A percentile compares a stretch with the other conserved stretches of the same genome.
phyloP scores from a whole-genome alignment of 306 rosid genomes.

The Ormosia emarginata region DNA sequence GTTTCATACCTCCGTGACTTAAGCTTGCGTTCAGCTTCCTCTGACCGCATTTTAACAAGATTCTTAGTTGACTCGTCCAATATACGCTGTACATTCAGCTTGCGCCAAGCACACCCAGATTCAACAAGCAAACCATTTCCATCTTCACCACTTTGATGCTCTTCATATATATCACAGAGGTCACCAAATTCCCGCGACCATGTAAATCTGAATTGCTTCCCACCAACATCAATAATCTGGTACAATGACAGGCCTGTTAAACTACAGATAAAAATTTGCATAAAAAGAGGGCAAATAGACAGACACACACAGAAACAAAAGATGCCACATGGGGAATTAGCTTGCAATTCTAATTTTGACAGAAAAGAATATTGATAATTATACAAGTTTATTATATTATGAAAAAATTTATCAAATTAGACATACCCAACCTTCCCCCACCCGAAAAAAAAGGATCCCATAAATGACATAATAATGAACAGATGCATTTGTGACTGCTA shows the following conservation, averaged over 20 bases:
- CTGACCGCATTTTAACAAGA: constrained; percentile 78
- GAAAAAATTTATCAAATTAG: constrained; percentile 8
- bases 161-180: constrained; percentile 87
- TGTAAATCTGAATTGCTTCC: constrained; percentile 84
- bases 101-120: constrained; percentile 95
- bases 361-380: background rate
- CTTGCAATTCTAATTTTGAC: background rate
- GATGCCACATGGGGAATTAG: background rate
- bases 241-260: constrained; percentile 21
- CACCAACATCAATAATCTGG: constrained; percentile 92
- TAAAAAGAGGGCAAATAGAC: background rate
- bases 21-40: constrained; percentile 77
- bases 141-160: constrained; percentile 71
- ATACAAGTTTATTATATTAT: background rate
- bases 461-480: background rate
- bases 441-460: background rate
- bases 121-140: constrained; percentile 81
- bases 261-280: constrained; percentile 7
- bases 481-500: background rate
- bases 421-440: background rate
- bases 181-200: constrained; percentile 83
- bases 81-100: constrained; percentile 80
- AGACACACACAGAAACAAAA: background rate
- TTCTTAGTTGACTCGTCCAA: constrained; percentile 85
- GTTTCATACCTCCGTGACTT: constrained; percentile 74